Base-by-base conservation (phyloP, 2,329 filamentous ascomycete genomes). In the Botrytis hyacinthi region DNA sequence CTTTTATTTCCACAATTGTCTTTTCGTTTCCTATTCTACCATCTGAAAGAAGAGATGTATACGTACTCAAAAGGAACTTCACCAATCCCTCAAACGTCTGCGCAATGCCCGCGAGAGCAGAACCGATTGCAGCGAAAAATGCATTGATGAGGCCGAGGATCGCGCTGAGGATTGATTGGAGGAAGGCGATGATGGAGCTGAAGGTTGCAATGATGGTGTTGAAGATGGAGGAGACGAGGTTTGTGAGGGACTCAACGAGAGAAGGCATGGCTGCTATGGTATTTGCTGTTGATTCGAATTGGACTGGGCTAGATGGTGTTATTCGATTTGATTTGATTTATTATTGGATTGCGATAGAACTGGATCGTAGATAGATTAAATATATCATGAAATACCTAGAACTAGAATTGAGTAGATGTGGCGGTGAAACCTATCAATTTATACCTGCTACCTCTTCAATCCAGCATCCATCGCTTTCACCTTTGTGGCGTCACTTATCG, bases 41-140 rank as follows among this genome's bases (percentile, higher is more conserved):
- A n/a, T n/a, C 16, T 16, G 26, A 16, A 51, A n/a, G 22, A 54
- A 54, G 12, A n/a, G 7, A 16, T n/a, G 26, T n/a, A n/a, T n/a
- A 78, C 78, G 73, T 75, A 80, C 79, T 77, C 44, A 80, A 61
- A 8, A 81, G n/a, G 72, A 81, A 81, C 69, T 79, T 80, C 22
- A 79, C 14, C 37, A 80, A 60, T 5, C 77, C 80, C 61, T 79
- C 77, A 61, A 79, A 79, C 1, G 78, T 80, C 40, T 80, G 78
- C 22, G 75, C 77, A 10, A 81, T 37, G 9, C 78, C 77, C 26
- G 76, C 74, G 32, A 78, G 71, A n/a, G 75, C 74, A 3, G 77
- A 77, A 46, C 77, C 76, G 18, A 78, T n/a, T 2, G 77, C 73
- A 1, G 74, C 29, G 60, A 80, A 75, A 14, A 75, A n/a, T 9